These are phyloP conservation scores for Irpex sp. DNA, from an alignment of 1,284 basidiomycete genomes.

Conservation along the genomic window DNA sequence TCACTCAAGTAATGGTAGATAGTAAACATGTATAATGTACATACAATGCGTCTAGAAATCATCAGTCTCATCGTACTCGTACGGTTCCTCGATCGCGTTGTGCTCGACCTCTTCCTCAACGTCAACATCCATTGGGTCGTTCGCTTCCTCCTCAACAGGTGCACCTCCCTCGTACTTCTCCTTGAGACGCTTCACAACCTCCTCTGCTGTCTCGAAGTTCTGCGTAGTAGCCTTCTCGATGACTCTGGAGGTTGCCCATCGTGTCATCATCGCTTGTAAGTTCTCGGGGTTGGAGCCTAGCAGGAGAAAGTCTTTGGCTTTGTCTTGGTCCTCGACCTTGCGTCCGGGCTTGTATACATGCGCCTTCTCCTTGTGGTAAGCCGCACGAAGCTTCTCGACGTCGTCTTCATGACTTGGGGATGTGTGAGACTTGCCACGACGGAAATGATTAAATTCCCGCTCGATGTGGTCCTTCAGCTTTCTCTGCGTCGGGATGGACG, in stretches of 20 bases:
- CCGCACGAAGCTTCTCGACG: background rate
- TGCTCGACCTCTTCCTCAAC: background rate
- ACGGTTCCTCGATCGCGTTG: too few species aligned
- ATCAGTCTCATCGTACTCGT: too few species aligned
- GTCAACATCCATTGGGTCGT: background rate
- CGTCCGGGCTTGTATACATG: background rate
- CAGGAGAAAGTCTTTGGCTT: background rate
- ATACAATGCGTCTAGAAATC: too few species aligned
- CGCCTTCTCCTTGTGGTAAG: background rate
- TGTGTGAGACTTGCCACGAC: slow-evolving; percentile 11
- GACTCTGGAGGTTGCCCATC: background rate
- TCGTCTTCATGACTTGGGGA: slow-evolving; percentile 6
- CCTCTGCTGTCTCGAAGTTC: background rate
- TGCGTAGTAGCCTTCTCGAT: background rate
- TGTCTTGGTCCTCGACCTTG: background rate
- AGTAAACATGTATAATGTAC: too few species aligned
- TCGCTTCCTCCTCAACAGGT: background rate
- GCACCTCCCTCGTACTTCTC: background rate
- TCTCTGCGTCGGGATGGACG: slow-evolving; percentile 9
- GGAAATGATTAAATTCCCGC: slow-evolving; percentile 5
- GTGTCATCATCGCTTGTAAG: background rate
- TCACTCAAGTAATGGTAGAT: background rate
- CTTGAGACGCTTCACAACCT: background rate
- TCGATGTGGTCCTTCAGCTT: slow-evolving; percentile 12
- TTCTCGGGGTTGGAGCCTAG: background rate